phyloP scores from a whole-genome alignment of 345 rosid genomes.

The Anastatica hierochuntica region DNA sequence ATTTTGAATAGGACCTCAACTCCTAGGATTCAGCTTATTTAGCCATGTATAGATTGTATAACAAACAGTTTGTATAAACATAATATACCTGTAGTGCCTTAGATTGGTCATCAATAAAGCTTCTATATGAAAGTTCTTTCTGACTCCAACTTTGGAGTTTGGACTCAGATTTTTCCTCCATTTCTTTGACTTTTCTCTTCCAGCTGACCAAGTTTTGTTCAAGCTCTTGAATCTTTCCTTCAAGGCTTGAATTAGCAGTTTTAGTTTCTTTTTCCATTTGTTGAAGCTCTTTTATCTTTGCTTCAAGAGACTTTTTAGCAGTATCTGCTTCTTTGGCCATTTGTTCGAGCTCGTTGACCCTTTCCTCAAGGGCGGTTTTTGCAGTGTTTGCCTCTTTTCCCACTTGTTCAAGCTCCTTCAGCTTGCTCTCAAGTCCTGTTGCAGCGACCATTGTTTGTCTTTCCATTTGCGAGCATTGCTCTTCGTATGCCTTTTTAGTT shows the following conservation, averaged over 20 bases:
- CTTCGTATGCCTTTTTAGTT: slow-evolving; percentile 38
- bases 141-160: slow-evolving; percentile 37
- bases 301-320: slow-evolving; percentile 31
- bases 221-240: slow-evolving; percentile 43
- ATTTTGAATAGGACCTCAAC: slow-evolving; percentile 38
- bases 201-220: slow-evolving; percentile 32
- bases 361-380: slow-evolving; percentile 32
- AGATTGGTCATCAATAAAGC: slow-evolving; percentile 36
- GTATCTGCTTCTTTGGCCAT: slow-evolving; percentile 47
- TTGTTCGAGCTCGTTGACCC: slow-evolving; percentile 46
- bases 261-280: slow-evolving; percentile 52
- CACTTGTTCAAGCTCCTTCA: slow-evolving; percentile 47
- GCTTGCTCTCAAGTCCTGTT: slow-evolving; percentile 33
- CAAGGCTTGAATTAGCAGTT: slow-evolving; percentile 31
- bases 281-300: slow-evolving; percentile 41
- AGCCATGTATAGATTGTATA: neutral
- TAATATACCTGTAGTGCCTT: slow-evolving; percentile 53
- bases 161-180: slow-evolving; percentile 38
- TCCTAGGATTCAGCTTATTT: slow-evolving; percentile 38
- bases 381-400: slow-evolving; percentile 42
- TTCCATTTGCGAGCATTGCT: slow-evolving; percentile 42
- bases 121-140: slow-evolving; percentile 38
- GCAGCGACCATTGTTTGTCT: slow-evolving; percentile 40
- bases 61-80: neutral
- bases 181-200: slow-evolving; percentile 35